Percentiles rank a stretch among this genome's conserved stretches.
Evolutionary conservation across 2,329 filamentous ascomycete species (phyloP).

Genomic region (Claviceps citrina): DNA sequence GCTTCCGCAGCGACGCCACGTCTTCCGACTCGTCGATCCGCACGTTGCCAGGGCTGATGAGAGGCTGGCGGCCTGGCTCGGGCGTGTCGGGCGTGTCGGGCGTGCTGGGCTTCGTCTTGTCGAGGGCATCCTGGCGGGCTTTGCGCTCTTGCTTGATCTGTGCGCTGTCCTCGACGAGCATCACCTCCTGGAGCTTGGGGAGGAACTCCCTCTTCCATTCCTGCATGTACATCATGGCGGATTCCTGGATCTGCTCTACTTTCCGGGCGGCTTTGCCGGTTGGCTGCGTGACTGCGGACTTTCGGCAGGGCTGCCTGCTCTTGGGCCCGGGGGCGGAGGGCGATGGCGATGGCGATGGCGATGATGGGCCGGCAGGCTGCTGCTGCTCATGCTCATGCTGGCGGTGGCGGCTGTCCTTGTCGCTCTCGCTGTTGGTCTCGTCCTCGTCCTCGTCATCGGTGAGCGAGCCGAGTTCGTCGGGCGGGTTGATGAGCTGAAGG

Average conservation of each 20-base stretch:
- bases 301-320: slow-evolving; percentile 4
- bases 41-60: slow-evolving; percentile 26
- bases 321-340: not conserved
- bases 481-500: slow-evolving; percentile 29
- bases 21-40: slow-evolving; percentile 22
- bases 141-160: slow-evolving; percentile 32
- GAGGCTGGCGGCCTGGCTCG: slow-evolving; percentile 20
- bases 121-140: slow-evolving; percentile 28
- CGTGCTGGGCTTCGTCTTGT: slow-evolving; percentile 19
- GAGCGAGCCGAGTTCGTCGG: slow-evolving; percentile 18
- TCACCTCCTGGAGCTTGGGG: slow-evolving; percentile 53
- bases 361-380: too few relatives aligned
- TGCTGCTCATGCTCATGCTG: too few relatives aligned
- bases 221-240: slow-evolving; percentile 54
- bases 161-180: slow-evolving; percentile 33
- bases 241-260: slow-evolving; percentile 24
- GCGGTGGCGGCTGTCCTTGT: not conserved
- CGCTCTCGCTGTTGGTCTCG: not conserved
- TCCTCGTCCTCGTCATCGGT: slow-evolving; percentile 5
- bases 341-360: slow-evolving; percentile 5
- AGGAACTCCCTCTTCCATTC: slow-evolving; percentile 63
- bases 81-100: slow-evolving; percentile 20
- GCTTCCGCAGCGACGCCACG: slow-evolving; percentile 29
- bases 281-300: not conserved
- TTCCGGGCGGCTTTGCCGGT: slow-evolving; percentile 12